Evolutionary conservation across 257 asterid genomes (phyloP).

Genomic region (Gentiana dahurica): DNA sequence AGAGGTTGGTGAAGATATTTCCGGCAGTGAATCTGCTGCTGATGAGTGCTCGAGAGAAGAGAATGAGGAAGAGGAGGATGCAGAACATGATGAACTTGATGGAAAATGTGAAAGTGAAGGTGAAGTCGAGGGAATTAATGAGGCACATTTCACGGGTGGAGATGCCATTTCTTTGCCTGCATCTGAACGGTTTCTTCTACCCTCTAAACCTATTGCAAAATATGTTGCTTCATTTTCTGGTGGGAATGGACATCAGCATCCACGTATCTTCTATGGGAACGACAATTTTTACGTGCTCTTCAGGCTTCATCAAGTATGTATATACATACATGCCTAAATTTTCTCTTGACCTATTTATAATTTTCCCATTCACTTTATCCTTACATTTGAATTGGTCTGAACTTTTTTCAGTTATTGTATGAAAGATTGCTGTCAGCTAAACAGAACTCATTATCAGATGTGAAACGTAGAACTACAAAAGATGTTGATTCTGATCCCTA

Average conservation of each 20-base stretch:
- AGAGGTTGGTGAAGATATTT: conserved; percentile 79
- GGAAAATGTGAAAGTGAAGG: conserved; percentile 94
- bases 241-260: conserved; percentile 29
- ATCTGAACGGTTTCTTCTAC: conserved; percentile 50
- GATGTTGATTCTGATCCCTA: conserved; percentile 32
- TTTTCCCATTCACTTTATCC: not conserved
- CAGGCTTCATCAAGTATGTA: conserved; percentile 87
- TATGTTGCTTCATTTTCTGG: conserved; percentile 32
- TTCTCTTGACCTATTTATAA: not conserved
- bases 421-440: conserved; percentile 39
- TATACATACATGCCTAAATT: not conserved
- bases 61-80: conserved; percentile 75
- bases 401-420: conserved; percentile 24
- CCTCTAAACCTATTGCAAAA: conserved; percentile 75
- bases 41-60: conserved; percentile 83
- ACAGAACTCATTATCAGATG: conserved; percentile 23
- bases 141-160: conserved; percentile 52
- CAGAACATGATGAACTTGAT: conserved; percentile 63
- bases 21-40: conserved; percentile 91
- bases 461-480: conserved; percentile 26
- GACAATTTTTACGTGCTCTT: conserved; percentile 84
- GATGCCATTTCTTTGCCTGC: conserved; percentile 45
- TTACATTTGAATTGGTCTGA: not conserved
- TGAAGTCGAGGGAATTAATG: conserved; percentile 75
- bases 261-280: conserved; percentile 68